Evolutionary conservation across 441 rosid genomes (phyloP).

Genomic region (Erodium trifolium): DNA sequence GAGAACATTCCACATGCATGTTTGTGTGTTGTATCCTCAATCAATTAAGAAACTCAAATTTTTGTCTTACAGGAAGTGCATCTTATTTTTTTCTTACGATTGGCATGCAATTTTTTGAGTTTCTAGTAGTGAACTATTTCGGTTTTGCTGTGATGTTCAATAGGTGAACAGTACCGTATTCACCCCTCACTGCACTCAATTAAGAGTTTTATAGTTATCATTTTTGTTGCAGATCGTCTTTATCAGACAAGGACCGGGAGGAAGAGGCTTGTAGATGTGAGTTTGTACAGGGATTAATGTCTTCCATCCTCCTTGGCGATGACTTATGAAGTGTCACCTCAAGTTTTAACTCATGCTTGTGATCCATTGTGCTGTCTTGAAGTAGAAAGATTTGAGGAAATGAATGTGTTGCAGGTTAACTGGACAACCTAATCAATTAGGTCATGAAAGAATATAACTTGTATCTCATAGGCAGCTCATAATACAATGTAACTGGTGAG

Average conservation of each 20-base stretch:
- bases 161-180: neutral
- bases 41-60: neutral
- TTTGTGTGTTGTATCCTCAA: neutral
- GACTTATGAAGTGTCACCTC: conserved; percentile 28
- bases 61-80: too few relatives aligned
- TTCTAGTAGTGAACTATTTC: neutral
- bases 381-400: conserved; percentile 12
- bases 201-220: conserved; percentile 9
- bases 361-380: conserved; percentile 12
- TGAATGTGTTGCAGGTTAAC: conserved; percentile 17
- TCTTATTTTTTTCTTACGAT: too few relatives aligned
- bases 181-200: neutral
- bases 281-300: conserved; percentile 39
- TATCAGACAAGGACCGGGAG: conserved; percentile 33
- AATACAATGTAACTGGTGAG: neutral
- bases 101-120: neutral
- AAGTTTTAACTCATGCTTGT: conserved; percentile 10
- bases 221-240: conserved; percentile 30
- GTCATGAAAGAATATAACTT: neutral
- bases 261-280: conserved; percentile 39
- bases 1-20: conserved; percentile 4
- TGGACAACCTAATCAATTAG: neutral
- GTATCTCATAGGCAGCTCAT: neutral
- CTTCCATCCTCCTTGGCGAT: conserved; percentile 35
- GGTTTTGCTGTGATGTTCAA: neutral